Base-by-base conservation (phyloP, 192 early-diverging fungal species). In the Umbelopsis ramanniana region DNA sequence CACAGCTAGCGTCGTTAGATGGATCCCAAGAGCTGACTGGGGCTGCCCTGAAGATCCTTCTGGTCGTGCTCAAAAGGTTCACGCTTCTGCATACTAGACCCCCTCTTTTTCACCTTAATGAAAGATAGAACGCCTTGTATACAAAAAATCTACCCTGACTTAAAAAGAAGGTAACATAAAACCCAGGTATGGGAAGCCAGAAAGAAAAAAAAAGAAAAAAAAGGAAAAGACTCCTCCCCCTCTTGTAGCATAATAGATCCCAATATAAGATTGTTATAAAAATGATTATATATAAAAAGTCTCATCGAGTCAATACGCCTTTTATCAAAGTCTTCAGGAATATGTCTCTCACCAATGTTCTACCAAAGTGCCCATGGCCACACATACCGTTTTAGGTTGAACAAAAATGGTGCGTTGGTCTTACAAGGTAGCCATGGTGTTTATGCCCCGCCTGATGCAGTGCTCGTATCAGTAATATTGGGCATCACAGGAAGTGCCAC, bases 11-110 rank as follows among this genome's bases (percentile, higher is more conserved):
- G 96, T 99, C 23, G 95, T 97, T 8, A 80, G 96, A 55, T 99
- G 97, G 97, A 93, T 98, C 57, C 97, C 97, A 40, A 87, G 95
- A 78, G 91, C 86, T 52, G 97, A 99, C 81, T 99, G 97, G 97
- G 97, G 97, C 53, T 99, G 97, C 85, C 86, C 93, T 77, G 93
- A 95, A 74, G 97, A 99, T 81, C 97, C 97, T 46, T 95, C 93
- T 53, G 97, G 97, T 76, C 92, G 97, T 81, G 97, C 97, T 8
- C 97, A 99, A 84, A 93, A 91, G 81, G 92, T 88, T 38, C 97
- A 99, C 76, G 86, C 87, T 22, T 73, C 86, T 67, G 90, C 93
- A 7, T 95, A 94, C 74, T 72, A 81, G 15, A 76, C 74, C 17
- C 33, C 11, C 6, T 43, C 11, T 43, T 43, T 43, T 12, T 43